phyloP scores from a whole-genome alignment of 169 alveolate genomes.

The Plasmodium malariae region DNA sequence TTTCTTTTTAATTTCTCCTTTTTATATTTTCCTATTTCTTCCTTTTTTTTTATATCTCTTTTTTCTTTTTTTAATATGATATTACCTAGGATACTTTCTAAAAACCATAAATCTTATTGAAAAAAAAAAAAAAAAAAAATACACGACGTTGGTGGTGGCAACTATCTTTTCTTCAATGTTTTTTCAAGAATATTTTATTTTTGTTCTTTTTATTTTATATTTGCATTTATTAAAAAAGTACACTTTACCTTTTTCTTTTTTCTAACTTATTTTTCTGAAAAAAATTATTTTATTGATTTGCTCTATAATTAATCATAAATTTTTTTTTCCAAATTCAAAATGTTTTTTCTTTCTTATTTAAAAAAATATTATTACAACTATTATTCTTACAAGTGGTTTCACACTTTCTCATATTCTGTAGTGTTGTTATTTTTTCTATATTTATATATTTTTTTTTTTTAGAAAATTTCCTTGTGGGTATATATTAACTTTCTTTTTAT shows the following conservation, averaged over 20 bases:
- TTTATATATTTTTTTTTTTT: no score
- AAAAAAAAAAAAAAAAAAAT: no score
- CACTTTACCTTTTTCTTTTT: no score
- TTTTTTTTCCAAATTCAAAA: no score
- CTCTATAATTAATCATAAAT: neutral
- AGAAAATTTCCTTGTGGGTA: neutral
- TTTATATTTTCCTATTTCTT: neutral
- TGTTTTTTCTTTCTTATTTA: no score
- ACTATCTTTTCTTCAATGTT: neutral
- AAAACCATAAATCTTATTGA: neutral
- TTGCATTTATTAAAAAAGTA: no score
- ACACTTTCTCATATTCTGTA: neutral
- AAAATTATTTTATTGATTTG: neutral
- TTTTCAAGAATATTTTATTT: neutral
- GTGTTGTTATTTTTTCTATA: neutral
- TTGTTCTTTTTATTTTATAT: no score
- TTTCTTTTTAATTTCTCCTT: neutral
- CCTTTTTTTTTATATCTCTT: neutral
- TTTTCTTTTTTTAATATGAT: constrained; percentile 1
- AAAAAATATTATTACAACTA: no score
- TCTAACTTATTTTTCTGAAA: neutral
- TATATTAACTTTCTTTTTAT: no score
- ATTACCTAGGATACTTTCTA: neutral
- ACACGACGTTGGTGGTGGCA: no score
- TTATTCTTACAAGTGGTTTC: neutral